Evolutionary conservation across 1,284 basidiomycete species (phyloP).

Genomic region (Lentinus polychrous): DNA sequence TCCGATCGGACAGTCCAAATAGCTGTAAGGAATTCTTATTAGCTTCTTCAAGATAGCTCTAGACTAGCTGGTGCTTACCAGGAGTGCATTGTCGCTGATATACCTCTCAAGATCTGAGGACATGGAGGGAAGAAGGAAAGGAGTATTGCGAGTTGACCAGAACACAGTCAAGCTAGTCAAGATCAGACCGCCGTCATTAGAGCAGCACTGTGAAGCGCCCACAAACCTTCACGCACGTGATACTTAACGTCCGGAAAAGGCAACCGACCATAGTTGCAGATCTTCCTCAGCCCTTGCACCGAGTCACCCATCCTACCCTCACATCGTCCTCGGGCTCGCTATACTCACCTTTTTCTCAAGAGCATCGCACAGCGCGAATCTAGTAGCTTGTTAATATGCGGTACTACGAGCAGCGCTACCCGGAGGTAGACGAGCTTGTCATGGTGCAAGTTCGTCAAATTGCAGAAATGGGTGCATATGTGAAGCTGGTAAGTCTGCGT

Average conservation of each 20-base stretch:
- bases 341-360: neutral
- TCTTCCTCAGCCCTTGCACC: too few species aligned
- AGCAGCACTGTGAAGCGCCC: too few species aligned
- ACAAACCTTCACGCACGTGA: too few species aligned
- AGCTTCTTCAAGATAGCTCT: neutral
- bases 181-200: too few species aligned
- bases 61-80: constrained; percentile 39
- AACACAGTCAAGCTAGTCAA: too few species aligned
- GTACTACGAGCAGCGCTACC: constrained; percentile 77
- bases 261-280: too few species aligned
- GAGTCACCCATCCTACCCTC: neutral
- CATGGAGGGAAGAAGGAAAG: constrained; percentile 28
- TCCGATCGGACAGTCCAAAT: constrained; percentile 77
- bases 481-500: constrained; percentile 75
- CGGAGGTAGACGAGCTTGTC: constrained; percentile 93
- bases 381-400: constrained; percentile 43
- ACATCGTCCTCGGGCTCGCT: neutral
- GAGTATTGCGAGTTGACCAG: neutral
- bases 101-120: constrained; percentile 65
- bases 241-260: neutral
- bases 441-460: constrained; percentile 99
- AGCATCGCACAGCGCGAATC: too few species aligned
- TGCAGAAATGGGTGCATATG: constrained; percentile 99
- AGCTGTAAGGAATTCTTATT: constrained; percentile 38
- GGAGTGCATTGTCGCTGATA: constrained; percentile 82